These are phyloP conservation scores for Caloboletus inedulis DNA, from an alignment of 1,284 basidiomycete genomes.

Conservation along the genomic window DNA sequence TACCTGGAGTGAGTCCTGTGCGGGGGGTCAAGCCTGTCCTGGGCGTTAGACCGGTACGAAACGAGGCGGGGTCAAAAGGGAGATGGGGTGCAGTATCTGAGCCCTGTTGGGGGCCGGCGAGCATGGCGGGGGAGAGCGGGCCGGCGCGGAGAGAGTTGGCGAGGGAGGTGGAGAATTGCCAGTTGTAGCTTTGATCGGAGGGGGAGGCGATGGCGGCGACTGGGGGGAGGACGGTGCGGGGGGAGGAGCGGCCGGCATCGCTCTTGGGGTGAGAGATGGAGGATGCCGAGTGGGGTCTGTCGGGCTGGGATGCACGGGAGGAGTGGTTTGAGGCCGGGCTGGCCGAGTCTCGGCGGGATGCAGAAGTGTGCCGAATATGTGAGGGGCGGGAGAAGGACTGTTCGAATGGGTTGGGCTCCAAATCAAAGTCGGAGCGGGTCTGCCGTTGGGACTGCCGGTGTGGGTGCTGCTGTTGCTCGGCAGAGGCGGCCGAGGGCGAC, in stretches of 20 bases:
- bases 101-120: conserved; percentile 73
- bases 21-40: conserved; percentile 75
- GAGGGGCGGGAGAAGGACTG: conserved; percentile 75
- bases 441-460: conserved; percentile 34
- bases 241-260: conserved; percentile 33
- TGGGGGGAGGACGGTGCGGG: conserved; percentile 77
- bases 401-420: conserved; percentile 96
- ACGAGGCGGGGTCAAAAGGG: conserved; percentile 72
- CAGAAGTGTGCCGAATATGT: conserved; percentile 46
- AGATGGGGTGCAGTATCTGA: conserved; percentile 38
- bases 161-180: conserved; percentile 63
- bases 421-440: conserved; percentile 67
- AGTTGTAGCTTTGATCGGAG: conserved; percentile 71
- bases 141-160: conserved; percentile 83
- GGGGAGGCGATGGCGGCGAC: conserved; percentile 85
- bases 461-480: conserved; percentile 16
- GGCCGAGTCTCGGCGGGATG: conserved; percentile 39
- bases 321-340: conserved; percentile 40
- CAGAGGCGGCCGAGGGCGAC: conserved; percentile 19
- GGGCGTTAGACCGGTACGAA: conserved; percentile 81
- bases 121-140: conserved; percentile 93
- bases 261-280: conserved; percentile 35
- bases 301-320: conserved; percentile 37
- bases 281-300: conserved; percentile 37
- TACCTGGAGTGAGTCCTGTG: conserved; percentile 77